Conservation (phyloP, 2,329 filamentous ascomycete species). For the Blastomyces percursus region DNA sequence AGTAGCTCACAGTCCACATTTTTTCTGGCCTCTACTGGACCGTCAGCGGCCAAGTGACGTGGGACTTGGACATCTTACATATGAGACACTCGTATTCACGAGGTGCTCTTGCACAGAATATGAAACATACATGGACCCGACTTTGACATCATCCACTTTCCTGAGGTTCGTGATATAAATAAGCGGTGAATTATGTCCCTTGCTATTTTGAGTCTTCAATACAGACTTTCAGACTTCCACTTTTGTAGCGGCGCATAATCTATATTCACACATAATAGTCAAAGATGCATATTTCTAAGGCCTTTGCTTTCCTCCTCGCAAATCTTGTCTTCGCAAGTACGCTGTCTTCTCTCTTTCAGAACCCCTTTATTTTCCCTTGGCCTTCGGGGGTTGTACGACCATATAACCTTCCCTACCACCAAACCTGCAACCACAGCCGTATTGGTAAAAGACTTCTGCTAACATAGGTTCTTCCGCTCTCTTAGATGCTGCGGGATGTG, state of each 20-base stretch:
- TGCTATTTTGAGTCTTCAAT: background rate
- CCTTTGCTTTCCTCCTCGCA: background rate
- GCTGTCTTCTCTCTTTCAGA: background rate
- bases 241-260: background rate
- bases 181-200: background rate
- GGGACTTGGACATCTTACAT: background rate
- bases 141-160: background rate
- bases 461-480: background rate
- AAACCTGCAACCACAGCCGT: background rate
- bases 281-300: slow-evolving; percentile 1
- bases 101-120: background rate
- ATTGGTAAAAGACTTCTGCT: background rate
- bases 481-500: background rate
- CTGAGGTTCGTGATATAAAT: background rate
- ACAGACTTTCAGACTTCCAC: background rate
- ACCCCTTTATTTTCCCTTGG: background rate
- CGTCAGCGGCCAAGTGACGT: background rate
- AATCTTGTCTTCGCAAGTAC: background rate
- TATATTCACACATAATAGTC: background rate
- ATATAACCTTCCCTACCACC: background rate
- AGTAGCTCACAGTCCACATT: background rate
- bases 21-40: background rate
- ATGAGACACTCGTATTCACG: background rate
- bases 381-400: background rate
- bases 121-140: slow-evolving; percentile 1